A percentile compares a stretch with the other conserved stretches of the same genome.
Conservation (phyloP, 1,284 basidiomycete genomes). For the Quambalaria eucalypti region DNA sequence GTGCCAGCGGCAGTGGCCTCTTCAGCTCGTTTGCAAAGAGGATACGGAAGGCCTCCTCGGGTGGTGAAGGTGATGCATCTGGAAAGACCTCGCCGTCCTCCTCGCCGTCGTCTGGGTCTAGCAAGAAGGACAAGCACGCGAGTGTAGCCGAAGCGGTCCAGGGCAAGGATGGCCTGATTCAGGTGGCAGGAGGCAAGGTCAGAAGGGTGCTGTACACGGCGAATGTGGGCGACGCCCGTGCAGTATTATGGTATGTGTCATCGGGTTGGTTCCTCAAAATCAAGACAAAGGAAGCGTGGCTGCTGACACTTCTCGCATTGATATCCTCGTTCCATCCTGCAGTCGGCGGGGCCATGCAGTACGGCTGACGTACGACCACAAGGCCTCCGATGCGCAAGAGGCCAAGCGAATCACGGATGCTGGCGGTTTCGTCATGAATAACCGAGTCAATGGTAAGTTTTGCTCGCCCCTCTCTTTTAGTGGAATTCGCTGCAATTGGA, state of each 20-base stretch:
- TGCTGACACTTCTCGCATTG: not conserved
- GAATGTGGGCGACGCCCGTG: conserved; percentile 88
- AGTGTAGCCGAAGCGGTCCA: not conserved
- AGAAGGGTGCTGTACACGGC: conserved; percentile 85
- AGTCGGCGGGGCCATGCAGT: conserved; percentile 76
- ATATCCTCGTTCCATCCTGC: not conserved
- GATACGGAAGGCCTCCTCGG: conserved; percentile 6
- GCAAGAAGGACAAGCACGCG: not conserved
- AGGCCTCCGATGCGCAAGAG: conserved; percentile 92
- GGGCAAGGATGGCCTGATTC: conserved; percentile 8
- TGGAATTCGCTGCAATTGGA: too few relatives aligned
- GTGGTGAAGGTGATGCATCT: not conserved
- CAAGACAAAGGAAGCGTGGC: not conserved
- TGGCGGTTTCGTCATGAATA: conserved; percentile 96
- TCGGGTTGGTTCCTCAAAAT: not conserved
- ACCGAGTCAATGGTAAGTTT: conserved; percentile 77
- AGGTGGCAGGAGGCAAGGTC: conserved; percentile 21
- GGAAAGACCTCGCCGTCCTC: not conserved
- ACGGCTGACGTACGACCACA: conserved; percentile 95
- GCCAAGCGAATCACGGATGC: conserved; percentile 95
- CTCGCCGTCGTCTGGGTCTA: too few relatives aligned
- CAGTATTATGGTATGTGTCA: conserved; percentile 60
- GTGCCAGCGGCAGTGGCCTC: conserved; percentile 2
- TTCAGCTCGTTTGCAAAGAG: conserved; percentile 9
- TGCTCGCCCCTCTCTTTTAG: too few relatives aligned